phyloP scores from a whole-genome alignment of 2,329 filamentous ascomycete genomes.

The Diaporthe humulicola region DNA sequence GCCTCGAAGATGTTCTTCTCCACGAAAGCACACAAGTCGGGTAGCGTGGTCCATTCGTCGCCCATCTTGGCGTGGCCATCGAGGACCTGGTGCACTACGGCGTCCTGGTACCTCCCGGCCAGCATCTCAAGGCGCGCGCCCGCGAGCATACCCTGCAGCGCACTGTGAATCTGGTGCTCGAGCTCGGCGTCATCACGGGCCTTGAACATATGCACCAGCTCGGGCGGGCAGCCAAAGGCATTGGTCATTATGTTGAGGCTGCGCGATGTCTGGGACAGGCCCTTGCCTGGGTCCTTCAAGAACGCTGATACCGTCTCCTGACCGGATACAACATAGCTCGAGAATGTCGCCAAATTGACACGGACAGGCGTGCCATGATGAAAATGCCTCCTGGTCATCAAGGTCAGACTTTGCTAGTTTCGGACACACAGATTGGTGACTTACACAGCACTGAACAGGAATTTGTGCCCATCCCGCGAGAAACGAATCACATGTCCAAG shows the following conservation, averaged over 20 bases:
- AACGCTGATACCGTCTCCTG: constrained; percentile 18
- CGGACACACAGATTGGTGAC: background rate
- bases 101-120: constrained; percentile 8
- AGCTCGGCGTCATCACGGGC: constrained; percentile 6
- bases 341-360: constrained; percentile 15
- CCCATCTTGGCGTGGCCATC: constrained; percentile 24
- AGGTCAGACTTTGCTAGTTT: too few relatives aligned
- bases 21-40: constrained; percentile 46
- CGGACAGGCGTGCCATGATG: background rate
- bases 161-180: constrained; percentile 5
- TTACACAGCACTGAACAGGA: constrained; percentile 13
- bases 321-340: constrained; percentile 7
- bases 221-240: constrained; percentile 11
- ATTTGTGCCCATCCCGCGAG: constrained; percentile 13
- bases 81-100: constrained; percentile 10
- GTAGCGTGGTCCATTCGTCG: constrained; percentile 39
- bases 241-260: constrained; percentile 17
- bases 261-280: constrained; percentile 5
- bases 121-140: constrained; percentile 11
- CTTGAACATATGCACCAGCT: constrained; percentile 17
- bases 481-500: constrained; percentile 1
- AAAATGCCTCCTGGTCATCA: constrained; percentile 4
- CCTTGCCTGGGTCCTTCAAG: constrained; percentile 6
- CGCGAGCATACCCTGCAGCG: constrained; percentile 9
- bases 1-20: constrained; percentile 45